Conservation (phyloP, 2,329 filamentous ascomycete genomes). For the Scedosporium minutisporum region DNA sequence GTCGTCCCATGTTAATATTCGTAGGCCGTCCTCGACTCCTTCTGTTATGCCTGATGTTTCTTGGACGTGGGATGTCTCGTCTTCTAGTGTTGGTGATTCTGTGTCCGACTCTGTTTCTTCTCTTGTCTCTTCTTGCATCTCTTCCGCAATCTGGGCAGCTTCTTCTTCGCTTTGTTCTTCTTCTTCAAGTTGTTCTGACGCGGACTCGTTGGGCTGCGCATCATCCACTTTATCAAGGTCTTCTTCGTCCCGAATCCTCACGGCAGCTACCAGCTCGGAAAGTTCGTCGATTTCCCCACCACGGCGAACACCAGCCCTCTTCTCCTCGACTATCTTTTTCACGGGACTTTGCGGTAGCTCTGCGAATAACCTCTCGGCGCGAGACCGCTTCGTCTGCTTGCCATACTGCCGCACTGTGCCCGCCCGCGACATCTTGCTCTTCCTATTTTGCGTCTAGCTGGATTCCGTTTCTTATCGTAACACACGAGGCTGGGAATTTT, state of each 20-base stretch:
- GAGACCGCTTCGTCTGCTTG: conserved; percentile 36
- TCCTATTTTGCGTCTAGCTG: not conserved
- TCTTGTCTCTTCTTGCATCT: not conserved
- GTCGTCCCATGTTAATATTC: conserved; percentile 45
- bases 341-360: conserved; percentile 42
- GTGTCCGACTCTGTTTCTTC: conserved; percentile 3
- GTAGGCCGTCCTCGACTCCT: conserved; percentile 20
- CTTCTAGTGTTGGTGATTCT: conserved; percentile 4
- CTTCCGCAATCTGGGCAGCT: not conserved
- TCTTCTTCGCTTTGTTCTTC: not conserved
- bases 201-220: not conserved
- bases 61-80: conserved; percentile 9
- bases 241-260: conserved; percentile 8
- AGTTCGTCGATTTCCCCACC: not conserved
- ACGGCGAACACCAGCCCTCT: not conserved
- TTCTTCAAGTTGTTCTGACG: not conserved
- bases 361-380: conserved; percentile 38
- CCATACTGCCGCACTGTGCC: conserved; percentile 39
- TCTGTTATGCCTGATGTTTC: not conserved
- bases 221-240: conserved; percentile 5
- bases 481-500: not conserved
- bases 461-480: not conserved
- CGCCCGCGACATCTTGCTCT: conserved; percentile 34
- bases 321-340: conserved; percentile 17
- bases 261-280: not conserved